Evolutionary conservation across 2,329 filamentous ascomycete species (phyloP).

Genomic region (Keithomyces neogunnii): DNA sequence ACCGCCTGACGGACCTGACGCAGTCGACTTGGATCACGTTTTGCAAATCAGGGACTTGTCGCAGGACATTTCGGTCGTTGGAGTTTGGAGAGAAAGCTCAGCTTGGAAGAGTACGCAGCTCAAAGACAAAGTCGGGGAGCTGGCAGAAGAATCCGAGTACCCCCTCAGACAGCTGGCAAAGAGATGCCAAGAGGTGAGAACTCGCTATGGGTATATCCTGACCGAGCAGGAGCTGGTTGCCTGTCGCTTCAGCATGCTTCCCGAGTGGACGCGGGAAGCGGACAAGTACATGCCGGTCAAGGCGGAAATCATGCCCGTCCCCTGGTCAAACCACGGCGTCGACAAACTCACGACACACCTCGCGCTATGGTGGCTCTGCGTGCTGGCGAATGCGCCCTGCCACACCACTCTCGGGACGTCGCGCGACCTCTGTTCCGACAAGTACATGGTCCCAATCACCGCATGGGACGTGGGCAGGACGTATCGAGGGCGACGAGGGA

Average conservation of each 20-base stretch:
- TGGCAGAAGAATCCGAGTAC: not conserved
- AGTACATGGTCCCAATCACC: too few relatives aligned
- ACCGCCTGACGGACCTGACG: not conserved
- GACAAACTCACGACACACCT: not conserved
- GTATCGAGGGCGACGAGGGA: too few relatives aligned
- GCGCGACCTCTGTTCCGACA: too few relatives aligned
- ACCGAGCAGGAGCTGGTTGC: slow-evolving; percentile 13
- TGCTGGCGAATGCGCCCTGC: not conserved
- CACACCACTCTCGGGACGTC: too few relatives aligned
- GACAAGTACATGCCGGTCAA: not conserved
- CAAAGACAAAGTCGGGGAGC: not conserved
- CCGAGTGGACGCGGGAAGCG: too few relatives aligned
- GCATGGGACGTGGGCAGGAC: too few relatives aligned
- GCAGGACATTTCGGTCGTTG: not conserved
- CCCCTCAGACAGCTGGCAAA: slow-evolving; percentile 7
- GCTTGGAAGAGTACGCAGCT: not conserved
- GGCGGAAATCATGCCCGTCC: not conserved
- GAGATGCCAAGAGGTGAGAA: not conserved
- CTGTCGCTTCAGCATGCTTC: slow-evolving; percentile 8
- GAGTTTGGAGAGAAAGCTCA: not conserved
- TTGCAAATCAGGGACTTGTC: not conserved
- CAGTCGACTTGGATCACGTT: not conserved
- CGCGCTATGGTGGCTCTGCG: not conserved
- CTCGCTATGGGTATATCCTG: slow-evolving; percentile 8
- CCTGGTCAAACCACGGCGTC: not conserved